Evolutionary conservation across 1,139 yeast species (phyloP), one percentile per base, ranked within the genome.

Genomic region (Lodderomyces theae): DNA sequence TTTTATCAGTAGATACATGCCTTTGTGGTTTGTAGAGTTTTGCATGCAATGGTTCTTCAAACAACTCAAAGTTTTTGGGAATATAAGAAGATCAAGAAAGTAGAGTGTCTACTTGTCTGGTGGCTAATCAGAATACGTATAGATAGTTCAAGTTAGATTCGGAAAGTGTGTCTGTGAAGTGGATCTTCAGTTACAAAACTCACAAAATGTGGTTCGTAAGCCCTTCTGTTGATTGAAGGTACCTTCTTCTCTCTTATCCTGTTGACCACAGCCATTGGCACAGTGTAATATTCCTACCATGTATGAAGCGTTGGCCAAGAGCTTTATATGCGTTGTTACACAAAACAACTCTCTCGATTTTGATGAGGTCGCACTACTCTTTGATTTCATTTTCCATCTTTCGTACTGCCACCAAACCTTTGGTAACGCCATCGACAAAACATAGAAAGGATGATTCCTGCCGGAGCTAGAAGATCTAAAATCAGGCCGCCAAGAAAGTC

Each of bases 401-500:
- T 7, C 11, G 26, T 12, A 26, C 5, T 5, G 3, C 5, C 29
- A 26, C 10, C 16, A 7, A n/a, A 12, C n/a, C 16, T 12, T 4
- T 10, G n/a, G n/a, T n/a, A 28, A 15, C 31, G 31, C 31, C 31
- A 28, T 11, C 31, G 7, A 28, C 31, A 4, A n/a, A 26, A 28
- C 5, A 28, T 8, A 11, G 3, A 9, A 18, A 38, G 33, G 23
- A 48, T 68, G 73, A 52, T 68, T 38, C 73, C 74, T 4, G 63
- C 72, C 13, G 74, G 71, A 40, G 64, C 63, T 42, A 56, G 77
- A 49, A 64, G 80, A 51, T 72, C 83, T 30, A 82, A 79, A 56
- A 86, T 87, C 48, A 74, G 89, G 49, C 86, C 94, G 1, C 95
- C 96, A 2, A 70, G 81, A 39, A 78, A 75, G 55, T 74, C 78